Evolutionary conservation across 257 asterid species (phyloP).

Genomic region (Fraxinus excelsior): DNA sequence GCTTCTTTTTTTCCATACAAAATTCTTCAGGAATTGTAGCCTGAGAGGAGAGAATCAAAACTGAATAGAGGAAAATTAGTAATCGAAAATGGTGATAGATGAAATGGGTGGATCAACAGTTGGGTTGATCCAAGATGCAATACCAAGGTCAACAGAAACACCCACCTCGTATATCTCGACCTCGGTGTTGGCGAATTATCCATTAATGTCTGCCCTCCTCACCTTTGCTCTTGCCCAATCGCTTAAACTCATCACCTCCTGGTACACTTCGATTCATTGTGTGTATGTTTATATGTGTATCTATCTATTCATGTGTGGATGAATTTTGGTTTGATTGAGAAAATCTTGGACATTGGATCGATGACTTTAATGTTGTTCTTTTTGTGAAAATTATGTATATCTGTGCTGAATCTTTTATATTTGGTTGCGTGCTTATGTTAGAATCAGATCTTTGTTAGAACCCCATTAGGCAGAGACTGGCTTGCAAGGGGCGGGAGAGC

Average conservation of each 20-base stretch:
- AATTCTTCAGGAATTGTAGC: not conserved
- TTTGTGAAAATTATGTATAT: constrained; percentile 1
- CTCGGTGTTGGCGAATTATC: constrained; percentile 60
- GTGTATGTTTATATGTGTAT: too few relatives aligned
- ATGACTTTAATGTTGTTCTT: not conserved
- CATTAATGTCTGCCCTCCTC: constrained; percentile 66
- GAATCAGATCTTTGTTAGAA: constrained; percentile 3
- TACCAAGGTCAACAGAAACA: constrained; percentile 29
- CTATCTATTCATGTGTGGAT: not conserved
- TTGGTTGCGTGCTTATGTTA: not conserved
- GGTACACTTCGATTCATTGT: constrained; percentile 44
- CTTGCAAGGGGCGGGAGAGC: too few relatives aligned
- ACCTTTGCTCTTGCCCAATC: constrained; percentile 83
- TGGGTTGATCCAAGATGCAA: constrained; percentile 31
- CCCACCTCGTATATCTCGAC: constrained; percentile 40
- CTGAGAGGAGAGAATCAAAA: not conserved
- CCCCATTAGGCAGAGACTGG: too few relatives aligned
- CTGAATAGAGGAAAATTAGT: not conserved
- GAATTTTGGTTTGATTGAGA: constrained; percentile 1
- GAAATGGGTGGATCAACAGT: constrained; percentile 31
- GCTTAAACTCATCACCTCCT: constrained; percentile 57
- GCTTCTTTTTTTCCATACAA: constrained; percentile 14
- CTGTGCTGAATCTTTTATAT: not conserved
- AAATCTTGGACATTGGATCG: constrained; percentile 17
- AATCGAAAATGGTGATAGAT: constrained; percentile 29